Conservation (phyloP, 441 rosid species). For the Jatropha podagrica region DNA sequence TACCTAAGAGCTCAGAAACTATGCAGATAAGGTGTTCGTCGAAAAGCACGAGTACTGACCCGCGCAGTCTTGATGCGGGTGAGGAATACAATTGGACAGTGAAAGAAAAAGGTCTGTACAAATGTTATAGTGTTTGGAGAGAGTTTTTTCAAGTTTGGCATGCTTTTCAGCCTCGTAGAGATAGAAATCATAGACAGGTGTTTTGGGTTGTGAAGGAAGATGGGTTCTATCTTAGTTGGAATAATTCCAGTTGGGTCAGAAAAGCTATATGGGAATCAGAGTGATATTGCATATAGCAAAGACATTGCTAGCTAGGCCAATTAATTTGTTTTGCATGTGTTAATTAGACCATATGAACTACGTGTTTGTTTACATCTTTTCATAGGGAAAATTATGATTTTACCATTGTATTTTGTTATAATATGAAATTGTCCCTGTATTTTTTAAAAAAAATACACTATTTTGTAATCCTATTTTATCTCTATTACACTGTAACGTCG, state of each 20-base stretch:
- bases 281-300: not conserved
- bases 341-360: too few species aligned
- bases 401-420: too few species aligned
- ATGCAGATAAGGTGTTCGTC: not conserved
- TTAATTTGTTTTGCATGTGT: too few species aligned
- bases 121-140: not conserved
- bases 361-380: too few species aligned
- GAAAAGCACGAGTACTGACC: not conserved
- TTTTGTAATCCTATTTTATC: too few species aligned
- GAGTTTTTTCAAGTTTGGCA: not conserved
- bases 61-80: not conserved
- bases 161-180: slow-evolving; percentile 7
- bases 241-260: slow-evolving; percentile 1
- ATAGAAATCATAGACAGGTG: not conserved
- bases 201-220: slow-evolving; percentile 10
- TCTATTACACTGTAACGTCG: too few species aligned
- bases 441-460: too few species aligned
- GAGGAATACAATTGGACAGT: slow-evolving; percentile 1
- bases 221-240: slow-evolving; percentile 11
- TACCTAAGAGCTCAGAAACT: slow-evolving; percentile 41
- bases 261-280: slow-evolving; percentile 8
- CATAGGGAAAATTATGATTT: too few species aligned
- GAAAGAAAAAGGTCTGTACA: not conserved
- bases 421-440: too few species aligned
- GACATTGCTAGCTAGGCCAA: too few species aligned